phyloP scores from a whole-genome alignment of 768 basidiomycete genomes.

The Phylloporus rhodoxanthus region DNA sequence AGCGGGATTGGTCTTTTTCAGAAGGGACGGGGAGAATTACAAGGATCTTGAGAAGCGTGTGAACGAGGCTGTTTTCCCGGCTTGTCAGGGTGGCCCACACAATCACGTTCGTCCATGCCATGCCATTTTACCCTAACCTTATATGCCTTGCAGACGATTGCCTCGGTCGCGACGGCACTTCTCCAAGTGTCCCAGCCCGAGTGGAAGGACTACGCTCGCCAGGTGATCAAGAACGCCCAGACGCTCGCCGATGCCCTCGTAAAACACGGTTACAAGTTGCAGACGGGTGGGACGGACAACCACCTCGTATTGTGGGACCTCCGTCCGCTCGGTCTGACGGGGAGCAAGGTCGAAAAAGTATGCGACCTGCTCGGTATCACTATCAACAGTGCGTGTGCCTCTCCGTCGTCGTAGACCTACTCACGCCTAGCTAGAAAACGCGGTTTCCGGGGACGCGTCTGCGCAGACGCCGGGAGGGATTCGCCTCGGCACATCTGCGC shows the following conservation, averaged over 20 bases:
- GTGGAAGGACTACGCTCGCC: slow-evolving; percentile 88
- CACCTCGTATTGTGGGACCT: slow-evolving; percentile 98
- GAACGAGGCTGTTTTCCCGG: slow-evolving; percentile 98
- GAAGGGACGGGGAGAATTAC: slow-evolving; percentile 77
- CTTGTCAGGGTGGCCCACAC: slow-evolving; percentile 99
- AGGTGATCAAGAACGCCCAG: slow-evolving; percentile 85
- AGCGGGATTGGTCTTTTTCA: slow-evolving; percentile 98
- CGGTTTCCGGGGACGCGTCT: slow-evolving; percentile 93
- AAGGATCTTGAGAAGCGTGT: slow-evolving; percentile 93
- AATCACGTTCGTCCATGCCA: slow-evolving; percentile 66
- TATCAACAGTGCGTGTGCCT: slow-evolving; percentile 70
- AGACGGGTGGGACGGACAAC: slow-evolving; percentile 95
- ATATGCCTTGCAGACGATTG: slow-evolving; percentile 66
- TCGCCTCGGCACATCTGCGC: slow-evolving; percentile 88
- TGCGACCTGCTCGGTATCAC: slow-evolving; percentile 96
- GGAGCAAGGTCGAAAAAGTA: slow-evolving; percentile 97
- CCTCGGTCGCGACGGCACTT: slow-evolving; percentile 88
- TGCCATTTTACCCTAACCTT: background rate
- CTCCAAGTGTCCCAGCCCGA: slow-evolving; percentile 85
- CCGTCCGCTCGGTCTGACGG: slow-evolving; percentile 91
- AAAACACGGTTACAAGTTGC: slow-evolving; percentile 86
- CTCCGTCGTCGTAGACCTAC: background rate
- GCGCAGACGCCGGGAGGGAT: slow-evolving; percentile 97
- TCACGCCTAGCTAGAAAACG: slow-evolving; percentile 59
- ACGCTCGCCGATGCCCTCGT: slow-evolving; percentile 69